phyloP scores from a whole-genome alignment of 441 rosid species.

The Bruguiera hainesii region DNA sequence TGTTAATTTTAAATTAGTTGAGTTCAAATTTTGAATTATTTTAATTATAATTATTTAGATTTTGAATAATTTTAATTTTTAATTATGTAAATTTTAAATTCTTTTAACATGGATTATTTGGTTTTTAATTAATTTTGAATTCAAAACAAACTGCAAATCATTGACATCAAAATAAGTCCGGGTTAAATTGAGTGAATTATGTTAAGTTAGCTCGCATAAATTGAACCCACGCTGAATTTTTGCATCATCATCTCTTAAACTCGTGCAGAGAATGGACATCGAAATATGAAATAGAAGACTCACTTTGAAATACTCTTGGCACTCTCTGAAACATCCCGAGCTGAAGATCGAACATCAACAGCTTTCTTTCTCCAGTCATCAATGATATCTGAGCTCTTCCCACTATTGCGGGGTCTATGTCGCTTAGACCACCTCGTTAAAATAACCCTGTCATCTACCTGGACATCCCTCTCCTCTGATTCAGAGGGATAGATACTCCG shows the following conservation, averaged over 20 bases:
- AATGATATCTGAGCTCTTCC: constrained; percentile 57
- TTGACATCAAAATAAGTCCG: too few relatives aligned
- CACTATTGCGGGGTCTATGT: constrained; percentile 44
- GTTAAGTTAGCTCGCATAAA: too few relatives aligned
- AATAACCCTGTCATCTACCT: constrained; percentile 82
- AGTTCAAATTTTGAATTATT: too few relatives aligned
- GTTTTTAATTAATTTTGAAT: too few relatives aligned
- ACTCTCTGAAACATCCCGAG: constrained; percentile 63
- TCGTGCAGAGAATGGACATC: not conserved
- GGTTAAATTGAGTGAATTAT: too few relatives aligned
- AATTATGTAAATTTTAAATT: too few relatives aligned
- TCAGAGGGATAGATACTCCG: constrained; percentile 44
- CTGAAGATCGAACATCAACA: constrained; percentile 39
- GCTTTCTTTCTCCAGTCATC: constrained; percentile 72
- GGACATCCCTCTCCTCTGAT: constrained; percentile 75
- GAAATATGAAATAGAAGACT: constrained; percentile 19
- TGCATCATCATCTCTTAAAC: not conserved
- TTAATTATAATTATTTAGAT: too few relatives aligned
- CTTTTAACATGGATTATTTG: too few relatives aligned
- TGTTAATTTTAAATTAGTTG: too few relatives aligned
- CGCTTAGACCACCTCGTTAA: constrained; percentile 89
- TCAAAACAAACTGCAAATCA: too few relatives aligned
- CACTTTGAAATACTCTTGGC: constrained; percentile 61
- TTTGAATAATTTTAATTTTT: too few relatives aligned
- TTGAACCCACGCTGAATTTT: not conserved